Evolutionary conservation across 2,329 filamentous ascomycete species (phyloP).

Genomic region (Xylariaceae sp.): DNA sequence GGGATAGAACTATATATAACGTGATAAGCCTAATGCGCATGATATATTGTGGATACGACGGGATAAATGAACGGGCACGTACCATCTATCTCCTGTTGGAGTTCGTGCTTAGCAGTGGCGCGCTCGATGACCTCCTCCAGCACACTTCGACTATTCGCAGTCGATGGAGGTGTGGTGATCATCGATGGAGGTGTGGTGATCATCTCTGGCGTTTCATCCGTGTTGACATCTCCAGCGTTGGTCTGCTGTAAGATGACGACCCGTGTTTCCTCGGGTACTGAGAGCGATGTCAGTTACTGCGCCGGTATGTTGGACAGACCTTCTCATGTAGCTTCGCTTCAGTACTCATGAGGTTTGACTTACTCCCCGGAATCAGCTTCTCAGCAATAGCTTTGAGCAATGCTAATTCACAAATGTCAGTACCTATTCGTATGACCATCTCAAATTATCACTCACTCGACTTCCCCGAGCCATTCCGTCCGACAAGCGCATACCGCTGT

Average conservation of each 20-base stretch:
- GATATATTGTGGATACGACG: neutral
- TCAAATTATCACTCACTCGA: constrained; percentile 51
- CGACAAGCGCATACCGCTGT: constrained; percentile 70
- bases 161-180: neutral
- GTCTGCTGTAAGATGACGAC: constrained; percentile 68
- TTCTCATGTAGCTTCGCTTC: neutral
- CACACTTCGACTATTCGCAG: constrained; percentile 37
- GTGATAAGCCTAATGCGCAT: neutral
- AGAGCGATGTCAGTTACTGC: neutral
- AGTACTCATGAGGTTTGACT: neutral
- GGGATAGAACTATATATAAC: constrained; percentile 45
- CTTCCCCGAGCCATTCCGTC: constrained; percentile 78
- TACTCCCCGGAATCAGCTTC: constrained; percentile 67
- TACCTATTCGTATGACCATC: neutral
- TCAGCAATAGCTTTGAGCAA: constrained; percentile 70
- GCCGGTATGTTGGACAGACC: neutral
- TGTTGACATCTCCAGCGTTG: constrained; percentile 34
- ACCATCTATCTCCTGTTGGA: constrained; percentile 59
- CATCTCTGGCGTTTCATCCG: constrained; percentile 26
- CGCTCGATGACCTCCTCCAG: constrained; percentile 63
- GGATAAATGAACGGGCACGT: constrained; percentile 17
- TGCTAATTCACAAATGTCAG: constrained; percentile 39
- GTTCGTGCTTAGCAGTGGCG: constrained; percentile 50
- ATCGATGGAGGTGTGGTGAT: constrained; percentile 12
- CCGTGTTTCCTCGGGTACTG: constrained; percentile 55